Conservation (phyloP, 23 red algal species). For the Gracilaria gracilis region DNA sequence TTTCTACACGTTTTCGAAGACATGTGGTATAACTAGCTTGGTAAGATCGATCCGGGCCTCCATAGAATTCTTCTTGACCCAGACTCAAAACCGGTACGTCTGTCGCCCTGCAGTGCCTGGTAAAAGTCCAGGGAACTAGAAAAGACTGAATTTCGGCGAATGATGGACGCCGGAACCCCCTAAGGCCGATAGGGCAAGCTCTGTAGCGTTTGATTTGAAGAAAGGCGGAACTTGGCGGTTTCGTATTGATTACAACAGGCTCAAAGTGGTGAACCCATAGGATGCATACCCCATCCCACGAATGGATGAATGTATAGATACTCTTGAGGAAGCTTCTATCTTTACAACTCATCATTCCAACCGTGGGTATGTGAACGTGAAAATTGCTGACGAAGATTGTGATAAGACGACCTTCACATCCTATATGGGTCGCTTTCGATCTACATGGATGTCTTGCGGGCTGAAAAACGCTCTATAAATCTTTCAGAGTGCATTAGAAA, state of each 20-base stretch:
- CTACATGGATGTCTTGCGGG: background rate
- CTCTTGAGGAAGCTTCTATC: slow-evolving; percentile 1
- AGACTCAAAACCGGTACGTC: background rate
- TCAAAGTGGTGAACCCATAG: background rate
- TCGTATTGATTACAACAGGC: background rate
- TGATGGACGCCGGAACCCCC: background rate
- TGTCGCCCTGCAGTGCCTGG: background rate
- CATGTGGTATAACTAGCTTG: background rate
- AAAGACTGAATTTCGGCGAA: background rate
- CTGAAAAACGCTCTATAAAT: background rate
- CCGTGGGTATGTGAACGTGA: background rate
- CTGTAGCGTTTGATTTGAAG: slow-evolving; percentile 2
- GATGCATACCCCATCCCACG: slow-evolving; percentile 1
- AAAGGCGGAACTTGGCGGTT: background rate
- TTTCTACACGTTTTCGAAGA: slow-evolving; percentile 5
- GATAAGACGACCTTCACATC: slow-evolving; percentile 26
- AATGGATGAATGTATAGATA: slow-evolving; percentile 15
- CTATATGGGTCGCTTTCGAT: background rate
- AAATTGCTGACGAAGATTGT: background rate
- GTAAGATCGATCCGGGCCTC: background rate
- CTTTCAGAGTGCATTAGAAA: slow-evolving; percentile 14
- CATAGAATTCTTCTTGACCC: background rate
- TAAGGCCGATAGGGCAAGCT: slow-evolving; percentile 1
- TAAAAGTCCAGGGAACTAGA: background rate
- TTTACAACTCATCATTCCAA: slow-evolving; percentile 8